Percentiles rank a stretch among this genome's conserved stretches.
phyloP scores from a whole-genome alignment of 352 stramenopile genomes.

The Phytopythium litorale region DNA sequence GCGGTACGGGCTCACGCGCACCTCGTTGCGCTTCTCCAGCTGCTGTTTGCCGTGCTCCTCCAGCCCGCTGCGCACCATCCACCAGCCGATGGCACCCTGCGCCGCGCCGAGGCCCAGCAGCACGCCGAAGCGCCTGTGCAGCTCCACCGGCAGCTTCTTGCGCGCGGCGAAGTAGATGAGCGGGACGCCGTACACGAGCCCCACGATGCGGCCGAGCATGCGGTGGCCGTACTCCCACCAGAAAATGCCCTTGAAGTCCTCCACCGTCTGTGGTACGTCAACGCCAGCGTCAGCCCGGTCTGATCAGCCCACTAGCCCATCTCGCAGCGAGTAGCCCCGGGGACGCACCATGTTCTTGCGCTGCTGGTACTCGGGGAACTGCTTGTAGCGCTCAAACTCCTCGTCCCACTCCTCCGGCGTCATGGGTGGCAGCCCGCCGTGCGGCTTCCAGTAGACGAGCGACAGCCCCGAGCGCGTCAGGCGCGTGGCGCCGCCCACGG shows the following conservation, averaged over 20 bases:
- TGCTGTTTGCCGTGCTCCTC: constrained; percentile 89
- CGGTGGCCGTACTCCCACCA: constrained; percentile 96
- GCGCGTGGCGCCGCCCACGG: constrained; percentile 95
- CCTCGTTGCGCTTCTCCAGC: constrained; percentile 87
- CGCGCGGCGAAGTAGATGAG: constrained; percentile 92
- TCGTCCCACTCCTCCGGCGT: constrained; percentile 91
- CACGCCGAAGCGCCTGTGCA: constrained; percentile 63
- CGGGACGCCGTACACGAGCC: constrained; percentile 91
- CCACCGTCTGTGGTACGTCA: constrained; percentile 73
- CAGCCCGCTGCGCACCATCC: constrained; percentile 99
- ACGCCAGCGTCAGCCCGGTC: not conserved
- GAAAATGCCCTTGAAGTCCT: constrained; percentile 99
- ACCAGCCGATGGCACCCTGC: constrained; percentile 94
- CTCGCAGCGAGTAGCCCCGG: not conserved
- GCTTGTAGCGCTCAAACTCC: constrained; percentile 98
- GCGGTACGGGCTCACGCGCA: constrained; percentile 96
- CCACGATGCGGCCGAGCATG: constrained; percentile 96
- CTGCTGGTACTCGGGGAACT: constrained; percentile 98
- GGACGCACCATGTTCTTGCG: constrained; percentile 81
- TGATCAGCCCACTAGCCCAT: too few species aligned
- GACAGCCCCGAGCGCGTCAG: constrained; percentile 96
- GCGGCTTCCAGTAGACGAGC: constrained; percentile 97
- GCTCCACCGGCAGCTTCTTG: constrained; percentile 69
- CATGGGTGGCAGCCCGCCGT: constrained; percentile 91
- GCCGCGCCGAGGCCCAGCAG: constrained; percentile 64